A percentile compares a stretch with the other conserved stretches of the same genome.
These are phyloP conservation scores for Trichoderma breve DNA, from an alignment of 2,329 filamentous ascomycete species.

Conservation along the genomic window DNA sequence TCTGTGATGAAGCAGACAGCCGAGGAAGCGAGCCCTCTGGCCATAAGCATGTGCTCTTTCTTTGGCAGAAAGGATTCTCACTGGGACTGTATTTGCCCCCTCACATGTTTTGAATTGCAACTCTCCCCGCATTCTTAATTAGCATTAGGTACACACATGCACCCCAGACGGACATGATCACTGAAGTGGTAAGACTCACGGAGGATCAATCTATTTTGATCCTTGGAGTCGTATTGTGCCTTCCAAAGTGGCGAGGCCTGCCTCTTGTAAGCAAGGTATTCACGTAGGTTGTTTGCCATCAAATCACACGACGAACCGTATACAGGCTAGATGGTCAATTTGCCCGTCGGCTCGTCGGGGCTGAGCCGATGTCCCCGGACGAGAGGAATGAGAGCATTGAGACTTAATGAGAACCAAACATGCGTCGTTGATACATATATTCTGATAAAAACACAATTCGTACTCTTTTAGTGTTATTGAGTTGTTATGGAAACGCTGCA, in stretches of 20 bases:
- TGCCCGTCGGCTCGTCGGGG: neutral
- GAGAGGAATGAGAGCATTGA: neutral
- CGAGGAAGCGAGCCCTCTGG: neutral
- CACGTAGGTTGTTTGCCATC: neutral
- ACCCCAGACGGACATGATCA: constrained; percentile 9
- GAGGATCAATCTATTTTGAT: neutral
- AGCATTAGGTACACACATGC: neutral
- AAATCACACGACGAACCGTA: neutral
- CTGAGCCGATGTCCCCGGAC: neutral
- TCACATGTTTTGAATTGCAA: neutral
- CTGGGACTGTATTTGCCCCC: neutral
- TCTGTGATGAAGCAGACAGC: neutral
- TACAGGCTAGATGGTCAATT: neutral
- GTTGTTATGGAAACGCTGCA: neutral
- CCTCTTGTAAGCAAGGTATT: neutral
- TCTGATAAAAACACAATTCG: too few species aligned
- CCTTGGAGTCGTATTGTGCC: neutral
- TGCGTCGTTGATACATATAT: too few species aligned
- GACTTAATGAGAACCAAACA: rapidly evolving
- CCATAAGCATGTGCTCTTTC: constrained; percentile 3
- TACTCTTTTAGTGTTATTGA: neutral
- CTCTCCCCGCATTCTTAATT: constrained; percentile 7
- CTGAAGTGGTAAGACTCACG: constrained; percentile 3
- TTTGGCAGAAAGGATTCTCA: neutral
- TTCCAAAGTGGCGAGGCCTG: neutral